Percentiles rank a stretch among this genome's conserved stretches.
Conservation (phyloP, 2,329 filamentous ascomycete genomes). For the Plenodomus biglobosus region DNA sequence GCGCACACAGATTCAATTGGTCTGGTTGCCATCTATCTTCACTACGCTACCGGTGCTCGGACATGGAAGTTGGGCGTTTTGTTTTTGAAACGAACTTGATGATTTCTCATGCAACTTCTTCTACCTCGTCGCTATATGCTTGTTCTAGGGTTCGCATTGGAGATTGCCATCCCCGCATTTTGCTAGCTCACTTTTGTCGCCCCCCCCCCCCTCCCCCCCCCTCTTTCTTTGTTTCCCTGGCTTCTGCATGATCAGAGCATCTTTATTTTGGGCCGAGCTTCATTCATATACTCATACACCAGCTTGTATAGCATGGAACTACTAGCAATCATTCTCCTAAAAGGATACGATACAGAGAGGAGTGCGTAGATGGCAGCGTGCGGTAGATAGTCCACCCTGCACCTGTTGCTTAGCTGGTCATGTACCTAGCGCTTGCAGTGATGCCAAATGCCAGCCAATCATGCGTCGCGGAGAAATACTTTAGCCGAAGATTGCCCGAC, state of each 20-base stretch:
- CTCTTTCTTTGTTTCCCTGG: background rate
- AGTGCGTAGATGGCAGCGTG: background rate
- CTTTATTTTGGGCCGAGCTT: background rate
- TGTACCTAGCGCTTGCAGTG: no score
- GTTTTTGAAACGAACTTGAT: background rate
- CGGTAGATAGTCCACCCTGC: background rate
- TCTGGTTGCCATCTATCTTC: background rate
- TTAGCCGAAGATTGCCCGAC: background rate
- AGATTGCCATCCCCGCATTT: background rate
- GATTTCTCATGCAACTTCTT: background rate
- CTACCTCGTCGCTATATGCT: background rate
- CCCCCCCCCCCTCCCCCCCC: no score
- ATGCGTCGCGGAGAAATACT: background rate
- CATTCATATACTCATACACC: background rate
- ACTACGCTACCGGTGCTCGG: no score
- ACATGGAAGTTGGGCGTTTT: background rate
- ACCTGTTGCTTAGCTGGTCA: no score
- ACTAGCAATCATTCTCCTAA: background rate
- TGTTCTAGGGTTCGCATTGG: background rate
- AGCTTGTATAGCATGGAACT: background rate
- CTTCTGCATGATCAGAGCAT: background rate
- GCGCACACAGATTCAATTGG: background rate
- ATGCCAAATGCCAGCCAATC: background rate
- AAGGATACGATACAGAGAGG: background rate
- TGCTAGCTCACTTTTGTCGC: no score